Evolutionary conservation across 306 rosid genomes (phyloP).

Genomic region (Cucumis melo): DNA sequence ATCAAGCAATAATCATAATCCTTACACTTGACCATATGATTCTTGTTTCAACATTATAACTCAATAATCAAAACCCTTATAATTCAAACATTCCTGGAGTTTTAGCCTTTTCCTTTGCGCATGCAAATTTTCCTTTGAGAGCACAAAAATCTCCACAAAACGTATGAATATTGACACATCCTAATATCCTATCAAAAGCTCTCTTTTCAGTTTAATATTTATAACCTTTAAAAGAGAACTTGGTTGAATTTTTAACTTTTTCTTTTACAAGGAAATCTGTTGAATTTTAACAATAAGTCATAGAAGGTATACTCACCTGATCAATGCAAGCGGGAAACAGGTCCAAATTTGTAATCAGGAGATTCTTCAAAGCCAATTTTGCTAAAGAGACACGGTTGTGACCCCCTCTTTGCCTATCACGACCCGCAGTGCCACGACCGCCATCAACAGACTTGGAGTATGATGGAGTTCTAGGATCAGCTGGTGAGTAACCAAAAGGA

Average conservation of each 20-base stretch:
- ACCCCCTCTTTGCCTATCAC: slow-evolving; percentile 88
- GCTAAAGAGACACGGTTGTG: slow-evolving; percentile 84
- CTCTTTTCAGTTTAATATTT: neutral
- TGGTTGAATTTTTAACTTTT: neutral
- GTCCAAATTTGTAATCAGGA: slow-evolving; percentile 86
- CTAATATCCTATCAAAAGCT: neutral
- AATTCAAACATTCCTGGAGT: neutral
- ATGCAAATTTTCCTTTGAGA: neutral
- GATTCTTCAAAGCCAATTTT: slow-evolving; percentile 85
- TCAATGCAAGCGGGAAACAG: slow-evolving; percentile 96
- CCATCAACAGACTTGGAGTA: slow-evolving; percentile 77
- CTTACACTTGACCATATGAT: neutral
- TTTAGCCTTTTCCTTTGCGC: neutral
- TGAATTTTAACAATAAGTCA: neutral
- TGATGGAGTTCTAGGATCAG: slow-evolving; percentile 97
- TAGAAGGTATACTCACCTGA: slow-evolving; percentile 49
- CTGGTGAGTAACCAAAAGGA: slow-evolving; percentile 96
- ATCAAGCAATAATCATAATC: neutral
- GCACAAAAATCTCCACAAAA: neutral
- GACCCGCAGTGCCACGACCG: slow-evolving; percentile 69
- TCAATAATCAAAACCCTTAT: neutral
- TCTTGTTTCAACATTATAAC: neutral
- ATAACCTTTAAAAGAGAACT: neutral
- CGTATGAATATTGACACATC: neutral
- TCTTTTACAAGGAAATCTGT: too few species aligned